These are phyloP conservation scores for Leucaena leucocephala DNA, from an alignment of 306 rosid species.

Conservation along the genomic window DNA sequence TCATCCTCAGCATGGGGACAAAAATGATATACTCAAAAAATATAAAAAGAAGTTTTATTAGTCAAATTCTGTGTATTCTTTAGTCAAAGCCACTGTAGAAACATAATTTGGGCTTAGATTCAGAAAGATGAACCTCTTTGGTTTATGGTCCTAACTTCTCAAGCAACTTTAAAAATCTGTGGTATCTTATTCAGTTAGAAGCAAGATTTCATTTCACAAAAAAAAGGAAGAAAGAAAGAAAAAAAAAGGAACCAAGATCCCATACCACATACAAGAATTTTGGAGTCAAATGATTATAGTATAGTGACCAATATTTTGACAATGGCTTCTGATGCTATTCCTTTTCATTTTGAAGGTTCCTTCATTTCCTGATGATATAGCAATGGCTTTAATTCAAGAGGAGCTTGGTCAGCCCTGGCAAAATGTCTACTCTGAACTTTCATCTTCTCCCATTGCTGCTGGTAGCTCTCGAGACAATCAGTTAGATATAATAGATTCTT, in stretches of 20 bases:
- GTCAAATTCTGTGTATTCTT: constrained; percentile 28
- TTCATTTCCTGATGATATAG: constrained; percentile 95
- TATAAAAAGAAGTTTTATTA: constrained; percentile 19
- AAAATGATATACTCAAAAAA: not conserved
- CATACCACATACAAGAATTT: constrained; percentile 10
- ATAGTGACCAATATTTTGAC: constrained; percentile 25
- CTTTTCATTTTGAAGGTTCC: constrained; percentile 70
- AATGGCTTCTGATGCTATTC: constrained; percentile 41
- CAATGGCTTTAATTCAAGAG: constrained; percentile 95
- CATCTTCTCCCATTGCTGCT: constrained; percentile 97
- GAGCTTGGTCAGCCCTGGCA: constrained; percentile 99
- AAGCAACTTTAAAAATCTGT: constrained; percentile 22
- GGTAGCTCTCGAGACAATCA: constrained; percentile 62
- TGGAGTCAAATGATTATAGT: constrained; percentile 12
- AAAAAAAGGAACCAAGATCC: not conserved
- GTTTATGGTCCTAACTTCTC: constrained; percentile 26
- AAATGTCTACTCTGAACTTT: constrained; percentile 80
- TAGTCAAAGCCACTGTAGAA: constrained; percentile 19
- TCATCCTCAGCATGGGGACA: not conserved
- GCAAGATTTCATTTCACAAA: not conserved
- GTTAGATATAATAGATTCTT: constrained; percentile 41
- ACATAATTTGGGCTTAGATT: constrained; percentile 12
- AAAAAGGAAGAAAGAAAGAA: not conserved
- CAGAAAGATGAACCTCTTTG: constrained; percentile 16
- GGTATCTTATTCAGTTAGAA: constrained; percentile 17